Evolutionary conservation across 2,329 filamentous ascomycete genomes (phyloP).

Genomic region (Fonsecaea nubica): DNA sequence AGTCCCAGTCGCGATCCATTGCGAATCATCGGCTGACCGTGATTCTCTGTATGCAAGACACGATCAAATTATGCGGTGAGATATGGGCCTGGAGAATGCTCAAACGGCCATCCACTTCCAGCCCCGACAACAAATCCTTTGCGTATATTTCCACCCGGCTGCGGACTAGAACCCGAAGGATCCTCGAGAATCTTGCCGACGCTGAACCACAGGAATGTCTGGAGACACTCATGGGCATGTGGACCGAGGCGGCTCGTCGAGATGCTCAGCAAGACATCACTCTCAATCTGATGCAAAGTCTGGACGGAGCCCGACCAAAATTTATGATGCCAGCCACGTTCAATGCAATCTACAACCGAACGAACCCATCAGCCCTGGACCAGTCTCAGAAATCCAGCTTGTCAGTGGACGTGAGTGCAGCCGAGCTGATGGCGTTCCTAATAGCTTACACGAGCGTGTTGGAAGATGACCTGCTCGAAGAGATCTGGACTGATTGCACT

Average conservation of each 20-base stretch:
- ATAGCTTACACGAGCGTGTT: conserved; percentile 88
- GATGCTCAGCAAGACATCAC: conserved; percentile 62
- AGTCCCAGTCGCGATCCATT: conserved; percentile 79
- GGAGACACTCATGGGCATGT: conserved; percentile 86
- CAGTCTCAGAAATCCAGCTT: conserved; percentile 82
- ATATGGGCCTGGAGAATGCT: conserved; percentile 94
- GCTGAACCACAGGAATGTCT: conserved; percentile 92
- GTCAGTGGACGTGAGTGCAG: conserved; percentile 81
- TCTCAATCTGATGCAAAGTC: conserved; percentile 84
- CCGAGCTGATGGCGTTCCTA: conserved; percentile 84
- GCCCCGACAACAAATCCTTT: conserved; percentile 78
- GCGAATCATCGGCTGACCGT: conserved; percentile 94
- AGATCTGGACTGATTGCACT: conserved; percentile 96
- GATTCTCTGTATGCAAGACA: conserved; percentile 94
- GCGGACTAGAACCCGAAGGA: conserved; percentile 83
- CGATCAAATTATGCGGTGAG: conserved; percentile 85
- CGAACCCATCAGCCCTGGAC: conserved; percentile 81
- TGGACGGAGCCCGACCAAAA: conserved; percentile 88
- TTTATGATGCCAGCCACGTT: conserved; percentile 93
- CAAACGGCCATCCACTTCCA: conserved; percentile 63
- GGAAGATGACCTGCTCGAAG: conserved; percentile 96
- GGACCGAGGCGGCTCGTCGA: conserved; percentile 64
- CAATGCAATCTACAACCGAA: conserved; percentile 93
- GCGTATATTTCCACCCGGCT: conserved; percentile 88
- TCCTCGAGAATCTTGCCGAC: conserved; percentile 90